phyloP scores from a whole-genome alignment of 31 red algal species.

The Porphyra umbilicalis region DNA sequence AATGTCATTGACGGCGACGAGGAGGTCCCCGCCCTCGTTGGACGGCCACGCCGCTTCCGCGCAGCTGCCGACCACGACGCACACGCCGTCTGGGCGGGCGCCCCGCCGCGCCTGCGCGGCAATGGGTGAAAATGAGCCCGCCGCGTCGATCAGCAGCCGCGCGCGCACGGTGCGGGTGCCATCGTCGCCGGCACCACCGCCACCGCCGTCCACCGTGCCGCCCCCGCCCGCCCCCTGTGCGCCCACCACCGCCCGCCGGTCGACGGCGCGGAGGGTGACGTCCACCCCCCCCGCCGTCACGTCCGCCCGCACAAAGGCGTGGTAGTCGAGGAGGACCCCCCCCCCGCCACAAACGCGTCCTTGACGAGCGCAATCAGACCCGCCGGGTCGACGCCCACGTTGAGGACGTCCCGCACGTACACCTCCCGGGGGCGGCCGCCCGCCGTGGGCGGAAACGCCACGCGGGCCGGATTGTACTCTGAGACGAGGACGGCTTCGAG shows the following conservation, averaged over 20 bases:
- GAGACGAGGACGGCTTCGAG: slow-evolving; percentile 49
- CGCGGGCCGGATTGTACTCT: slow-evolving; percentile 48
- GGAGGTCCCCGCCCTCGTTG: slow-evolving; percentile 46
- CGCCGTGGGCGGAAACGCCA: slow-evolving; percentile 27
- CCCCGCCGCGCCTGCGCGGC: slow-evolving; percentile 46
- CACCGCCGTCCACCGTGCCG: slow-evolving; percentile 13
- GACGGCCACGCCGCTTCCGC: slow-evolving; percentile 31
- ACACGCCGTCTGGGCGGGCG: slow-evolving; percentile 73
- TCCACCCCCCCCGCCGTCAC: slow-evolving; percentile 18
- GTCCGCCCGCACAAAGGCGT: slow-evolving; percentile 11
- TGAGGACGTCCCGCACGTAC: slow-evolving; percentile 54
- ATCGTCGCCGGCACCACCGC: slow-evolving; percentile 5
- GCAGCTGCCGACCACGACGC: slow-evolving; percentile 85
- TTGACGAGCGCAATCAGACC: slow-evolving; percentile 27
- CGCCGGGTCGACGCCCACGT: slow-evolving; percentile 71
- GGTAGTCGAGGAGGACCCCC: slow-evolving; percentile 43
- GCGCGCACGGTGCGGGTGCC: slow-evolving; percentile 8
- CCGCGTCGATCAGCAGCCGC: slow-evolving; percentile 64
- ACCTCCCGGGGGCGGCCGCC: background rate
- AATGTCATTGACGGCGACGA: slow-evolving; percentile 52
- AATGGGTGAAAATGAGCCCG: slow-evolving; percentile 84
- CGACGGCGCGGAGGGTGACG: slow-evolving; percentile 11
- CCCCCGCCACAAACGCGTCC: slow-evolving; percentile 30
- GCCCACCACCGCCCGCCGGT: background rate
- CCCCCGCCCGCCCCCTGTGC: slow-evolving; percentile 56